These are phyloP conservation scores for Tuber microsphaerosporum DNA, from an alignment of 495 filamentous ascomycete genomes.

Conservation along the genomic window DNA sequence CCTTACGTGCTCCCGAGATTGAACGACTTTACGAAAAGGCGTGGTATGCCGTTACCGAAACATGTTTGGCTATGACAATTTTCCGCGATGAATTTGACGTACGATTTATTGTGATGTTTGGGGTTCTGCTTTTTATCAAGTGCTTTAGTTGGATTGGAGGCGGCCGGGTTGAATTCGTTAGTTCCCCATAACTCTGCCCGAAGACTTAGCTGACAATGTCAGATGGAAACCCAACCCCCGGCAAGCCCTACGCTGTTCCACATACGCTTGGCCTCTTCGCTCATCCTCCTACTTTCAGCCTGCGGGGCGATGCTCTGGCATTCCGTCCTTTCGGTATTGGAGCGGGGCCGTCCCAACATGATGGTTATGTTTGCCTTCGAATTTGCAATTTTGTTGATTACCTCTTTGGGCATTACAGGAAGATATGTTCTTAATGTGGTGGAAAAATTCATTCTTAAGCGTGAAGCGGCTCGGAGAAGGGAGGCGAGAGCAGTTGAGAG, in stretches of 20 bases:
- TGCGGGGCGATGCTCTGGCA: slow-evolving; percentile 71
- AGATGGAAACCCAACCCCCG: slow-evolving; percentile 80
- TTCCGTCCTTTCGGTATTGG: slow-evolving; percentile 70
- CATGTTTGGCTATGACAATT: slow-evolving; percentile 96
- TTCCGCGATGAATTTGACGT: slow-evolving; percentile 90
- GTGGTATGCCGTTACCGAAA: slow-evolving; percentile 96
- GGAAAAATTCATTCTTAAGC: slow-evolving; percentile 61
- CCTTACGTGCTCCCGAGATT: slow-evolving; percentile 83
- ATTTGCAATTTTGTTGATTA: slow-evolving; percentile 76
- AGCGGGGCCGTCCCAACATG: slow-evolving; percentile 84
- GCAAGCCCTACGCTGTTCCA: slow-evolving; percentile 87
- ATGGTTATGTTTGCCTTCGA: slow-evolving; percentile 99
- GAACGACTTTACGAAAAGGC: slow-evolving; percentile 95
- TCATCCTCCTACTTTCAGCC: slow-evolving; percentile 68
- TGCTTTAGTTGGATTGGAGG: slow-evolving; percentile 98
- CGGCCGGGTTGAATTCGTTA: slow-evolving; percentile 81
- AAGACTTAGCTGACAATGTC: background rate
- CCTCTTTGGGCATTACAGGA: slow-evolving; percentile 67
- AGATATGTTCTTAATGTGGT: slow-evolving; percentile 73
- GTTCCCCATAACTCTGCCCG: slow-evolving; percentile 4
- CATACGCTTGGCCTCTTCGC: slow-evolving; percentile 66
- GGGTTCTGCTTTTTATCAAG: slow-evolving; percentile 81
- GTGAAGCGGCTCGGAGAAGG: slow-evolving; percentile 61
- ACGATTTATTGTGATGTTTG: slow-evolving; percentile 94
- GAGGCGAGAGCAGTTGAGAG: slow-evolving; percentile 54